Base-by-base conservation (phyloP, 2,329 filamentous ascomycete genomes). In the Colletotrichum sp. region DNA sequence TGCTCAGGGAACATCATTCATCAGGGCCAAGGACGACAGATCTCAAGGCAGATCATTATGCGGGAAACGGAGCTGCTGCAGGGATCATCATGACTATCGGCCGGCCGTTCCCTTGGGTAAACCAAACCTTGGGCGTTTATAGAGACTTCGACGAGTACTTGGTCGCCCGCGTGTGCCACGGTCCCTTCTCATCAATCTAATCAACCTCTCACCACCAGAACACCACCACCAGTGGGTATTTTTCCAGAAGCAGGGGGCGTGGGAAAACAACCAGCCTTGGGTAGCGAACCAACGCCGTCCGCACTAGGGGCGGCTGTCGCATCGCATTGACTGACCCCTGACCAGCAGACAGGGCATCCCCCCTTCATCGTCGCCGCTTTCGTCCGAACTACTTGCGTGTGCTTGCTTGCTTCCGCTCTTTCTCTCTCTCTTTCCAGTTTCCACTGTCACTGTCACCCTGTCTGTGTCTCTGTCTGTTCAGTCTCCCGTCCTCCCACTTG, bases 261-360 rank as follows among this genome's bases (percentile, higher is more conserved):
- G 36, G 31, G 34, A 38, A 31, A 57, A 59, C 54, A 27, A 34
- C 38, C 9, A 34, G 31, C 27, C 43, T 51, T 51, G 33, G 36
- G 51, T n/a, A 67, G 51, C 65, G 58, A 63, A 21, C 34, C 62
- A 47, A 66, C 66, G 66, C 55, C 63, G 38, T 31, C 69, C 63
- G 55, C 36, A 71, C 71, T 66, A 71, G 68, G 68, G 71, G 71
- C 71, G 68, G 62, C 62, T 71, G 68, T 66, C 55, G 71, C 62
- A 73, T 71, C 72, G 72, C 68, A 73, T 73, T 73, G 68, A 73
- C 68, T 38, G 54, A 38, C 72, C 70, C 68, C 70, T 71, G 71
- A 66, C 21, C 43, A 47, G 43, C 43, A 33, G 68, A 62, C 68
- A 73, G 55, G 71, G 68, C 55, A 21, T 43, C n/a, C 11, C 38